Conservation (phyloP, 768 basidiomycete species). For the Austroboletus eburneus region DNA sequence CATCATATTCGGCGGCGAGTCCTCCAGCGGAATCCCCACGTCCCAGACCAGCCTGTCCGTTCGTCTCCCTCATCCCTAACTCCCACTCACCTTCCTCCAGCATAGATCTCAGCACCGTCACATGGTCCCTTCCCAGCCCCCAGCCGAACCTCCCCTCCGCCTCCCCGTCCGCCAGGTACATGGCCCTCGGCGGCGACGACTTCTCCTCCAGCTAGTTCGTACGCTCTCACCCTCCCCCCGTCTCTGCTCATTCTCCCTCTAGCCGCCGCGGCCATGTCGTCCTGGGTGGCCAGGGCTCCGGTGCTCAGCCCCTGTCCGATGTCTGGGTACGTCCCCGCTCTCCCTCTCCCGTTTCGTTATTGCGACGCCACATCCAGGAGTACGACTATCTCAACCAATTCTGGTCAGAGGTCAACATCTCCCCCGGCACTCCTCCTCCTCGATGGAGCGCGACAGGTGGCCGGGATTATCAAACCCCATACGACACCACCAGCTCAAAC, state of each 20-base stretch:
- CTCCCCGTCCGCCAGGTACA: conserved; percentile 59
- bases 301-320: conserved; percentile 55
- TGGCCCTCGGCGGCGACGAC: conserved; percentile 62
- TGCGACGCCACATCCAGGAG: conserved; percentile 47
- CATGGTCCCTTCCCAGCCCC: conserved; percentile 57
- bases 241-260: conserved; percentile 13
- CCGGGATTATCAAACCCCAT: conserved; percentile 50
- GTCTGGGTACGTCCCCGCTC: conserved; percentile 57
- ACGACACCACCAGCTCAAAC: conserved; percentile 39
- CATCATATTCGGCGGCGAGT: conserved; percentile 75
- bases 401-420: conserved; percentile 60
- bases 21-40: conserved; percentile 57
- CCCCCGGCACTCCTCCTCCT: conserved; percentile 51
- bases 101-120: conserved; percentile 55
- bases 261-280: conserved; percentile 75
- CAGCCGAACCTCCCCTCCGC: conserved; percentile 42
- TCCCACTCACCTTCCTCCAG: conserved; percentile 32
- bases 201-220: conserved; percentile 81
- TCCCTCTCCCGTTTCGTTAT: not conserved
- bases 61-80: not conserved
- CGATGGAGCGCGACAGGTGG: conserved; percentile 76
- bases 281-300: conserved; percentile 62
- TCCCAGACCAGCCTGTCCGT: conserved; percentile 66
- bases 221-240: conserved; percentile 6
- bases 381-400: conserved; percentile 74